Percentiles rank a stretch among this genome's conserved stretches.
These are phyloP conservation scores for Glebionis coronaria DNA, from an alignment of 129 eudicot genomes.

Conservation along the genomic window DNA sequence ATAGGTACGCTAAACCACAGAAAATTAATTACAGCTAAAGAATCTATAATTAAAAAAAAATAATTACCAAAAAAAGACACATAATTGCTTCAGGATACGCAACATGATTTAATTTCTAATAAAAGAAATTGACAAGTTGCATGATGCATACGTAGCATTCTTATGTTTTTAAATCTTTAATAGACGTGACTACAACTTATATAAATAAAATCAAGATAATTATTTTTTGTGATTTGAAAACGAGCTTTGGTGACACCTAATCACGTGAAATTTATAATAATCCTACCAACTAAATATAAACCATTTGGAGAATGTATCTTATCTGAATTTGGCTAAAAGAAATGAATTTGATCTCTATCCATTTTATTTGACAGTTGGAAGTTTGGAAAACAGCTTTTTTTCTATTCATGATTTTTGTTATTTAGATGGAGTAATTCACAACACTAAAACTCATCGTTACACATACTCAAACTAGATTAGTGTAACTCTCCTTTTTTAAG, in stretches of 20 bases:
- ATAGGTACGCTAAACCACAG: too few relatives aligned
- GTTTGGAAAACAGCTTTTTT: too few relatives aligned
- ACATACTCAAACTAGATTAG: too few relatives aligned
- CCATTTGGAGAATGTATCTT: slow-evolving; percentile 5
- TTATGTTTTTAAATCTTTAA: slow-evolving; percentile 6
- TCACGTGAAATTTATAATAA: slow-evolving; percentile 11
- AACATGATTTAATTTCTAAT: slow-evolving; percentile 9
- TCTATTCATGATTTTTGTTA: too few relatives aligned
- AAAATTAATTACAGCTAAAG: too few relatives aligned
- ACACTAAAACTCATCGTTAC: too few relatives aligned
- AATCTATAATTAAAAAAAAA: neutral
- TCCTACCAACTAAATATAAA: neutral
- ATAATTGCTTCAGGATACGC: slow-evolving; percentile 16
- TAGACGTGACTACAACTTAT: slow-evolving; percentile 32
- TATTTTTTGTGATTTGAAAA: neutral
- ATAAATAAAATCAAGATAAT: slow-evolving; percentile 5
- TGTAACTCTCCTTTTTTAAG: too few relatives aligned
- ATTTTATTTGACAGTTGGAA: too few relatives aligned
- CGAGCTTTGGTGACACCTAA: slow-evolving; percentile 18
- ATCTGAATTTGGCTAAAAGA: neutral
- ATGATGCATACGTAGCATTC: slow-evolving; percentile 24
- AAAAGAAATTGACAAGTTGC: slow-evolving; percentile 26
- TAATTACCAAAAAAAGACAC: neutral
- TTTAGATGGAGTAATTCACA: too few relatives aligned
- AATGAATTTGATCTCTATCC: too few relatives aligned